Evolutionary conservation across 1,284 basidiomycete genomes (phyloP), one percentile per base, ranked within the genome.

Genomic region (Meira nashicola): DNA sequence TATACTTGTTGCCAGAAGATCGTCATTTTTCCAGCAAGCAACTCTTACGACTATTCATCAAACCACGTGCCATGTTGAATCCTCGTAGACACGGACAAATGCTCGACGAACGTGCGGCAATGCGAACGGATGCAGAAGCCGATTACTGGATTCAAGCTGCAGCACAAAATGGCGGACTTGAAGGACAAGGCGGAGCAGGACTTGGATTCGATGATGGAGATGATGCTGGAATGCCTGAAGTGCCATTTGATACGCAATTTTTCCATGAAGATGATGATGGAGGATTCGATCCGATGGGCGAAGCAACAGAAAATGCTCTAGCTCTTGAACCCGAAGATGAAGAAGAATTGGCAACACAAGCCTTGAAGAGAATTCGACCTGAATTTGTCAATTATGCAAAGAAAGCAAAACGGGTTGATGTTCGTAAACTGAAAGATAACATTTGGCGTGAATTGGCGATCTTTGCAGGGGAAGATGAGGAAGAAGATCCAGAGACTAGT

Each of bases 351-450:
- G 82, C 92, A 49, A 88, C 88, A 15, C 87, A 85, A 1, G 87
- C 88, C 19, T 86, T 88, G 71, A 76, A 80, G 54, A 84, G 89
- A 10, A 86, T 90, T 43, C 83, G 87, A 61, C 92, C 92, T 1
- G 90, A 96, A 76, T 86, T 86, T 63, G 91, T 99, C 70, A 92
- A 93, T 69, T 97, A 95, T 74, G 89, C 93, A 3, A 95, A 94
- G 80, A 86, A 89, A 58, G 94, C 95, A 1, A 98, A 97, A 82
- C 83, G 93, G 46, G 93, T 99, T 28, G 95, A 98, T 76, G 92
- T 99, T 50, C 86, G 92, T 75, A 90, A 89, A 79, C 82, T 99
- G 70, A 99, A 98, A 81, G 95, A 98, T 64, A 95, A 92, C 73
- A 97, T 98, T 58, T 99, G 94, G 94, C 88, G 85, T 74, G 89